Conservation (phyloP, 140 eudicot genomes). For the Bidens hawaiensis region DNA sequence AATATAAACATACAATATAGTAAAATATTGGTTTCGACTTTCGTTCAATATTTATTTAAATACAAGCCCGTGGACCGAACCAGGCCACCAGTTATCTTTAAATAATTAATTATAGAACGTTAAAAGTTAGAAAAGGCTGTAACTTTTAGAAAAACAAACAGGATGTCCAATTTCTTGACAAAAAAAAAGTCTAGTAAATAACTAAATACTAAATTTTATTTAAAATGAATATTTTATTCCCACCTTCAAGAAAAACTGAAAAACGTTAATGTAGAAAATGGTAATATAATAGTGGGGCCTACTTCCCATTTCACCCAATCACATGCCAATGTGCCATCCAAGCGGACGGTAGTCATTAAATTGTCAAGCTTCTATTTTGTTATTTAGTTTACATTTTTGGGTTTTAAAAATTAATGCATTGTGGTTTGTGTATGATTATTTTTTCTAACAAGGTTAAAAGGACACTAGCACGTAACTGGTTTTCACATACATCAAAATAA, state of each 20-base stretch:
- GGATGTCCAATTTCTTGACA: not conserved
- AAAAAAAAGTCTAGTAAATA: not conserved
- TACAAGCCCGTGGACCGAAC: not conserved
- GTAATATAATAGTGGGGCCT: slow-evolving; percentile 9
- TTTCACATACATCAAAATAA: too few relatives aligned
- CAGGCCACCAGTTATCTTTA: not conserved
- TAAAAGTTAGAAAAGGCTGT: not conserved
- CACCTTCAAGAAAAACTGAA: slow-evolving; percentile 1
- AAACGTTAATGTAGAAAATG: not conserved
- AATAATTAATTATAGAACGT: not conserved
- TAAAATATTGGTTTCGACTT: not conserved
- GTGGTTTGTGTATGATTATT: too few relatives aligned
- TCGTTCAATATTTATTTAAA: not conserved
- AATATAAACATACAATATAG: not conserved
- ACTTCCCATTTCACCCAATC: slow-evolving; percentile 17
- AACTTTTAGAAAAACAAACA: not conserved
- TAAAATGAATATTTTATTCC: slow-evolving; percentile 1
- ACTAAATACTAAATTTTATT: not conserved
- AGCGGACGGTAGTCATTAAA: slow-evolving; percentile 21
- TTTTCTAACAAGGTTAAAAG: too few relatives aligned
- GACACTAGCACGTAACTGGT: too few relatives aligned
- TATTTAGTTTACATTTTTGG: not conserved
- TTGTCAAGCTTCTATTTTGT: not conserved
- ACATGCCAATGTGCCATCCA: slow-evolving; percentile 21
- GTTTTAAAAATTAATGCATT: not conserved